Percentiles rank a stretch among this genome's conserved stretches.
phyloP scores from a whole-genome alignment of 148 eudicot genomes.

The Beta vulgaris region DNA sequence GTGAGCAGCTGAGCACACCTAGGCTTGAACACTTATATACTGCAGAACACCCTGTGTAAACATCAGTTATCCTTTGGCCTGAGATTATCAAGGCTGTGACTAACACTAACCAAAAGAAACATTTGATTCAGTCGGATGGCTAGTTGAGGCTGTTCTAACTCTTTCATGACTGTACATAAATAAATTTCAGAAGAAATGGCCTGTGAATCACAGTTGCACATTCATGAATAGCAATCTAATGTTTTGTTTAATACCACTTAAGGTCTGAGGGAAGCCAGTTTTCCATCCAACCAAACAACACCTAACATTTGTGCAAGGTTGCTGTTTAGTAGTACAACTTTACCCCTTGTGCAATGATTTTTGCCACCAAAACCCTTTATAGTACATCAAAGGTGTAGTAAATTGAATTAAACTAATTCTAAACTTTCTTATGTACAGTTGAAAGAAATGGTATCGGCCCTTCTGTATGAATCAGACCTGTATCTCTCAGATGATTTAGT shows the following conservation, averaged over 20 bases:
- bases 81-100: neutral
- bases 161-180: neutral
- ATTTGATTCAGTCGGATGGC: neutral
- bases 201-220: neutral
- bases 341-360: neutral
- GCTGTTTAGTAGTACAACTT: neutral
- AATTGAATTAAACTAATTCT: neutral
- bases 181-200: neutral
- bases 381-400: neutral
- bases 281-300: too few species aligned
- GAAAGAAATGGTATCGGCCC: conserved; percentile 45
- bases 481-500: conserved; percentile 36
- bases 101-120: neutral
- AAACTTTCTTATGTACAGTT: conserved; percentile 19
- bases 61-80: neutral
- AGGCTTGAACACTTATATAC: neutral
- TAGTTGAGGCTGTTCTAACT: neutral
- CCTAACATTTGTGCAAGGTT: neutral
- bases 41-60: neutral
- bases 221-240: neutral
- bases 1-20: too few species aligned
- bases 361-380: neutral
- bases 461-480: conserved; percentile 37
- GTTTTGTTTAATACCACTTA: neutral
- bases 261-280: neutral